Conservation (phyloP, 2,329 filamentous ascomycete species). For the Nemania diffusa region DNA sequence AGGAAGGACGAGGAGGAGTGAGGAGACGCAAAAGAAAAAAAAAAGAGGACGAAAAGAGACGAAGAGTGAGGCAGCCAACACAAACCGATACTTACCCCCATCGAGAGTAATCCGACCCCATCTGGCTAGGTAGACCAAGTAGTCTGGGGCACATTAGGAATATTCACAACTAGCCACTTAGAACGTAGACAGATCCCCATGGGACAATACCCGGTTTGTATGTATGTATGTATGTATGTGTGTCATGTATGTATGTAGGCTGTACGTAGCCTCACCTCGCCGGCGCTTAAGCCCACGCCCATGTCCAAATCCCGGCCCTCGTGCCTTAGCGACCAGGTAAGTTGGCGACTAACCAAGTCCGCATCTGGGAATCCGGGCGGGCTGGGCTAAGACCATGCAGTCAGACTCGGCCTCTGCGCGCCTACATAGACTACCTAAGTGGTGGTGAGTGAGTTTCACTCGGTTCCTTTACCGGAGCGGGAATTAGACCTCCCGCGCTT, state of each 20-base stretch:
- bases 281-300: not conserved
- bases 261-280: not conserved
- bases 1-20: not conserved
- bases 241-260: not conserved
- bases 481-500: not conserved
- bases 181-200: not conserved
- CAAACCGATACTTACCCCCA: not conserved
- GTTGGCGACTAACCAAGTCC: not conserved
- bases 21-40: not conserved
- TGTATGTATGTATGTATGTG: too few relatives aligned
- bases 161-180: not conserved
- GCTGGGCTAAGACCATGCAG: not conserved
- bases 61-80: not conserved
- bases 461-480: not conserved
- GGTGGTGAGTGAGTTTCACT: not conserved
- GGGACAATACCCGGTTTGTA: not conserved
- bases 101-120: not conserved
- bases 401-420: not conserved
- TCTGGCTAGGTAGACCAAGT: not conserved
- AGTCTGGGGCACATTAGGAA: not conserved
- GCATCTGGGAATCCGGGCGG: not conserved
- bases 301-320: not conserved
- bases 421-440: not conserved
- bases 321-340: not conserved
- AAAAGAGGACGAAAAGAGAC: not conserved